Conservation (phyloP, 345 rosid species). For the Rubroshorea leprosula region DNA sequence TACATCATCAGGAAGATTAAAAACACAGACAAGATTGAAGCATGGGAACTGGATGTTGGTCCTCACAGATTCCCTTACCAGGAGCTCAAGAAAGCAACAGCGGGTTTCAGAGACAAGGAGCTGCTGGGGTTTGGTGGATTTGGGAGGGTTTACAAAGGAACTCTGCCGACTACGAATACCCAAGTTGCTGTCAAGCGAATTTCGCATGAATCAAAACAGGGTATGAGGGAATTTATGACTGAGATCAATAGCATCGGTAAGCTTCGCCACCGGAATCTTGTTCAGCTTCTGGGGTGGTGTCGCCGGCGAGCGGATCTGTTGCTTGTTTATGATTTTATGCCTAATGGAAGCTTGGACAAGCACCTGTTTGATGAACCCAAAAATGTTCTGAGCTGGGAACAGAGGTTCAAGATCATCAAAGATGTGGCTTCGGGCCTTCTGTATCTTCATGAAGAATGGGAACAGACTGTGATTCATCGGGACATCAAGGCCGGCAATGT, state of each 20-base stretch:
- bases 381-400: constrained; percentile 58
- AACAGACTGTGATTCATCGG: constrained; percentile 82
- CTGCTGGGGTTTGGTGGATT: constrained; percentile 84
- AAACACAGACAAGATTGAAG: constrained; percentile 56
- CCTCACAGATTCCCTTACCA: constrained; percentile 74
- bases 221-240: constrained; percentile 67
- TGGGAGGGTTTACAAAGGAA: constrained; percentile 81
- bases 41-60: constrained; percentile 77
- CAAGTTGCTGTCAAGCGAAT: constrained; percentile 70
- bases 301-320: constrained; percentile 51
- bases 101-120: constrained; percentile 69
- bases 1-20: constrained; percentile 37
- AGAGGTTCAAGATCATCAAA: constrained; percentile 69
- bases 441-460: constrained; percentile 94
- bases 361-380: constrained; percentile 57
- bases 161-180: constrained; percentile 40
- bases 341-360: constrained; percentile 88
- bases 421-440: constrained; percentile 82
- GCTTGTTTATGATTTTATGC: constrained; percentile 83
- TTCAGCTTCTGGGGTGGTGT: constrained; percentile 83
- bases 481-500: constrained; percentile 89
- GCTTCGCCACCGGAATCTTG: constrained; percentile 83
- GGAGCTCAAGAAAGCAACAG: constrained; percentile 78
- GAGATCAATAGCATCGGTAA: constrained; percentile 84
- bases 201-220: constrained; percentile 76